phyloP scores from a whole-genome alignment of 257 asterid species.

The Leonotis leonurus region DNA sequence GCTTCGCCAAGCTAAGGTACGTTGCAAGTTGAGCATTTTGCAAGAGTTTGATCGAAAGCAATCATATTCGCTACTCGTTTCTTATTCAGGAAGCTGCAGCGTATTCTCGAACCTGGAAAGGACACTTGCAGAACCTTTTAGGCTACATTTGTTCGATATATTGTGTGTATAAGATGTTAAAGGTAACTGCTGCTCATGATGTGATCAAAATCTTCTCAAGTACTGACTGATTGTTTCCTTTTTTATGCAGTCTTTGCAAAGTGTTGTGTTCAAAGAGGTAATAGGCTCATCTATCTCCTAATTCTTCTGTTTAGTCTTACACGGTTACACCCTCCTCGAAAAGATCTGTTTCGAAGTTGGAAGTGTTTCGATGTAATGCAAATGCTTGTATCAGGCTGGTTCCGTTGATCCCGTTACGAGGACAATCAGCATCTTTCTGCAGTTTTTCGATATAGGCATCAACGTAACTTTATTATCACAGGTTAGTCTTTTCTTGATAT shows the following conservation, averaged over 20 bases:
- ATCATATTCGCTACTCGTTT: neutral
- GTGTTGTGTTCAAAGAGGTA: conserved; percentile 97
- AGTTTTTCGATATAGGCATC: conserved; percentile 91
- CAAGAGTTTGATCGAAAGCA: neutral
- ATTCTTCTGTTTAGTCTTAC: conserved; percentile 7
- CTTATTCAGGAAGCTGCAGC: conserved; percentile 94
- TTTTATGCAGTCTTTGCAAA: conserved; percentile 89
- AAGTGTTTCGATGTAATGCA: conserved; percentile 11
- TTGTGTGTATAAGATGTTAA: conserved; percentile 95
- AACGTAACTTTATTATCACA: conserved; percentile 84
- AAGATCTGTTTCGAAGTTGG: neutral
- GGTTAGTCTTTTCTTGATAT: conserved; percentile 44
- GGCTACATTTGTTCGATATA: conserved; percentile 90
- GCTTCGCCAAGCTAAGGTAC: conserved; percentile 99
- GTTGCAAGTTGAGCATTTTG: conserved; percentile 13
- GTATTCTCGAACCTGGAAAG: conserved; percentile 98
- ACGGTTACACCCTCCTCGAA: conserved; percentile 10
- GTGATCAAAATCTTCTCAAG: neutral
- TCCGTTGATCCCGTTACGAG: conserved; percentile 92
- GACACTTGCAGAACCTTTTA: conserved; percentile 96
- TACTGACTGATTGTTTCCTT: conserved; percentile 18
- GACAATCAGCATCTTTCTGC: conserved; percentile 89
- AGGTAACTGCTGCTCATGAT: conserved; percentile 36
- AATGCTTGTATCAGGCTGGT: conserved; percentile 64
- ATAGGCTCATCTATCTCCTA: conserved; percentile 8